These are phyloP conservation scores for Tubosaeta brunneosetosa DNA, from an alignment of 768 basidiomycete species.

Conservation along the genomic window DNA sequence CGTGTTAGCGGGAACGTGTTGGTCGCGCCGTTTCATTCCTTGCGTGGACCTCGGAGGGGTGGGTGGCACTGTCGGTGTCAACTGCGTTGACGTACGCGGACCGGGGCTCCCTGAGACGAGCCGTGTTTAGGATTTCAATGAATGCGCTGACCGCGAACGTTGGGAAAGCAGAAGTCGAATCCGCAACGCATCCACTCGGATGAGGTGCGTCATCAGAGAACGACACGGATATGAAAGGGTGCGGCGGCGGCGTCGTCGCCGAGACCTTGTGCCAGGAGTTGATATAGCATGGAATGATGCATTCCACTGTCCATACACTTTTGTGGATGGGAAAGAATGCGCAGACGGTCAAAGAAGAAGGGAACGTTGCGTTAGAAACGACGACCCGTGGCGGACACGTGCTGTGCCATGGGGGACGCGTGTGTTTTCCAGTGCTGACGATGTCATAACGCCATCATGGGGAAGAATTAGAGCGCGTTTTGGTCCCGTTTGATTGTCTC, in stretches of 20 bases:
- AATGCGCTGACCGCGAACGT: background rate
- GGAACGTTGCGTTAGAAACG: constrained; percentile 7
- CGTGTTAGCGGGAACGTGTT: constrained; percentile 21
- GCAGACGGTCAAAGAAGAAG: background rate
- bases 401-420: constrained; percentile 26
- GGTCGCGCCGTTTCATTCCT: constrained; percentile 9
- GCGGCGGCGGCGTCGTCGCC: constrained; percentile 2
- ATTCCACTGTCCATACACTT: constrained; percentile 6
- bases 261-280: background rate
- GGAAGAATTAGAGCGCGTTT: background rate
- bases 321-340: background rate
- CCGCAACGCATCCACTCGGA: background rate
- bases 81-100: constrained; percentile 6
- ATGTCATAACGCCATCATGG: constrained; percentile 17
- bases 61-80: background rate
- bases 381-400: constrained; percentile 23
- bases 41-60: constrained; percentile 10
- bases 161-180: background rate
- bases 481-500: constrained; percentile 11
- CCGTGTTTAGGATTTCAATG: background rate
- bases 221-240: constrained; percentile 11
- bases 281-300: constrained; percentile 1
- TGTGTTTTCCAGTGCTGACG: constrained; percentile 12
- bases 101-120: constrained; percentile 6
- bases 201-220: background rate